Percentiles rank a stretch among this genome's conserved stretches.
Evolutionary conservation across 2,329 filamentous ascomycete species (phyloP).

Genomic region (Magnaporthiopsis poae): DNA sequence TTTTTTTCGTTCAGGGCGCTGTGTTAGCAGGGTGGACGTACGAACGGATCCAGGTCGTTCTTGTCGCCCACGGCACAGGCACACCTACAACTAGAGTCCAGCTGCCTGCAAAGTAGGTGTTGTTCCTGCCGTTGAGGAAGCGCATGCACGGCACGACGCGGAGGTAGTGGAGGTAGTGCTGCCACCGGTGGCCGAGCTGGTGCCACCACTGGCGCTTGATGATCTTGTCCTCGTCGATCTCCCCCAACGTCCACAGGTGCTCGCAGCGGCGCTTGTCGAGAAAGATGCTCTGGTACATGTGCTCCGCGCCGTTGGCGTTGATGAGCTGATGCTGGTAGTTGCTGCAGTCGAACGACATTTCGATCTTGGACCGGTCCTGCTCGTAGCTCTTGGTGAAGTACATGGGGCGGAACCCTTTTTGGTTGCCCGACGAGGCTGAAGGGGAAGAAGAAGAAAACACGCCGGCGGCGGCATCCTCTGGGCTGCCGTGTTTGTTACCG

Average conservation of each 20-base stretch:
- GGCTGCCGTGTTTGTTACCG: conserved; percentile 23
- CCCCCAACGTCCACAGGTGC: conserved; percentile 48
- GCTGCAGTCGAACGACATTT: conserved; percentile 66
- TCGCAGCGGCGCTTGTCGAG: conserved; percentile 44
- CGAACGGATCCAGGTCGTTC: background rate
- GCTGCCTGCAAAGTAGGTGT: conserved; percentile 53
- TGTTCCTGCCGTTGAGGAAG: conserved; percentile 57
- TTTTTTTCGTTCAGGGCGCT: too few species aligned
- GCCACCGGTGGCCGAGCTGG: conserved; percentile 54
- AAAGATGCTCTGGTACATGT: conserved; percentile 63
- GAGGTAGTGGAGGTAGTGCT: conserved; percentile 53
- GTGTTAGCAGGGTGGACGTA: background rate
- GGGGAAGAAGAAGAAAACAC: background rate
- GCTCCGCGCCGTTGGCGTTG: conserved; percentile 37
- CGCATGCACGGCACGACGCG: conserved; percentile 62
- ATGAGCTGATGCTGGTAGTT: conserved; percentile 68
- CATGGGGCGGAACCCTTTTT: conserved; percentile 47
- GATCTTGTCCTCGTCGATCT: conserved; percentile 50
- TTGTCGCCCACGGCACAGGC: too few species aligned
- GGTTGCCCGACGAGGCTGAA: background rate
- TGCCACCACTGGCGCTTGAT: conserved; percentile 60
- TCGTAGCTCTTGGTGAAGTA: conserved; percentile 55
- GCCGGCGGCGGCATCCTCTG: too few species aligned
- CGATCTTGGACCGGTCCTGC: conserved; percentile 45
- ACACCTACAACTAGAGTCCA: conserved; percentile 57